phyloP scores from a whole-genome alignment of 371 early-diverging fungal species.

The Saksenaea oblongispora region DNA sequence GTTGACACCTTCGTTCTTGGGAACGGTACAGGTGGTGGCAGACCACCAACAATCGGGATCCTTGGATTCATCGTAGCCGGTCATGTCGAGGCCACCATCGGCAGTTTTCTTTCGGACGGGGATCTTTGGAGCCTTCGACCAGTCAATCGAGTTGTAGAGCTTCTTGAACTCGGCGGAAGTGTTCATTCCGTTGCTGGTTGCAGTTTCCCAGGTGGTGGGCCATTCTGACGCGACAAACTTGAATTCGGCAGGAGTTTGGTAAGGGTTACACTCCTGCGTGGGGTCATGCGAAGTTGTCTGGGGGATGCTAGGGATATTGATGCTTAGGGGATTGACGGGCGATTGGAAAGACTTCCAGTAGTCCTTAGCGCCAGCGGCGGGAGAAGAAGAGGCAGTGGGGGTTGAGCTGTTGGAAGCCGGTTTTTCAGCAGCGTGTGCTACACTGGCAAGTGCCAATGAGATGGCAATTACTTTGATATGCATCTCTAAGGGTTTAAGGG shows the following conservation, averaged over 20 bases:
- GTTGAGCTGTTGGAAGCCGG: slow-evolving; percentile 12
- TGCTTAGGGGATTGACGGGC: slow-evolving; percentile 24
- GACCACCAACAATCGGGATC: slow-evolving; percentile 58
- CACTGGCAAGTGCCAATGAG: slow-evolving; percentile 19
- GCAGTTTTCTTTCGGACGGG: slow-evolving; percentile 19
- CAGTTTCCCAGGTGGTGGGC: slow-evolving; percentile 31
- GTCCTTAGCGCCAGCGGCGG: slow-evolving; percentile 19
- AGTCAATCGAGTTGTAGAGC: slow-evolving; percentile 38
- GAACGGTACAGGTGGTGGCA: slow-evolving; percentile 32
- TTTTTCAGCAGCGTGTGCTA: slow-evolving; percentile 6
- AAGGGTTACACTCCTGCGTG: slow-evolving; percentile 24
- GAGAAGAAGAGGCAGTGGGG: slow-evolving; percentile 10
- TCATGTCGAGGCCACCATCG: slow-evolving; percentile 25
- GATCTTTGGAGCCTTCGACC: slow-evolving; percentile 45
- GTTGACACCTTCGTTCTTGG: slow-evolving; percentile 37
- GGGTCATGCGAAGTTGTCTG: slow-evolving; percentile 35
- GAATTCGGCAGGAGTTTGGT: slow-evolving; percentile 18
- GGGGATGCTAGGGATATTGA: slow-evolving; percentile 45
- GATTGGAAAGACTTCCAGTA: slow-evolving; percentile 27
- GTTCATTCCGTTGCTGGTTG: slow-evolving; percentile 37
- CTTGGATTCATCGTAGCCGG: slow-evolving; percentile 19
- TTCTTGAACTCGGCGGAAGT: slow-evolving; percentile 27
- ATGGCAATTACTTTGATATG: slow-evolving; percentile 27
- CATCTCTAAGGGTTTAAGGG: slow-evolving; percentile 16
- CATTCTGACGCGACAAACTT: slow-evolving; percentile 19